Evolutionary conservation across 2,329 filamentous ascomycete genomes (phyloP), one percentile per base, ranked within the genome.

Genomic region (Pseudopithomyces chartarum): DNA sequence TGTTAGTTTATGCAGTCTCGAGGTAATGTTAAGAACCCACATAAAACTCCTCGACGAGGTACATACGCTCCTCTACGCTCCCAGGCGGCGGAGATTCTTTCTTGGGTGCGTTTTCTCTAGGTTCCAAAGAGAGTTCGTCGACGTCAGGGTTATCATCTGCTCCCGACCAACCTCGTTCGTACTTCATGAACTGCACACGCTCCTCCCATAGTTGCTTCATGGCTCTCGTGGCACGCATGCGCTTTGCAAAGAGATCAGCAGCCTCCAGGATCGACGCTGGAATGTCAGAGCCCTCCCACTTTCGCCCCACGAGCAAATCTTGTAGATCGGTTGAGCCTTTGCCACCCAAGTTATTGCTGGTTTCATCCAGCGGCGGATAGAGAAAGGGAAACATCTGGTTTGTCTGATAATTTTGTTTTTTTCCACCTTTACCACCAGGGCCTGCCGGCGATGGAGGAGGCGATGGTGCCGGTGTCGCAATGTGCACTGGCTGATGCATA

Each of bases 321-420:
- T 97, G 91, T 43, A 93, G 77, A 40, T 90, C 90, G 6, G 92
- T 90, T 19, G 84, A 85, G 12, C 93, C 93, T 72, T 96, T 97
- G 1, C 94, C 94, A 49, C 95, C 94, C 36, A 94, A 88, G 65
- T 89, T 90, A 71, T 96, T 97, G 76, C 92, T 97, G 22, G 87
- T 89, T 59, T 88, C 89, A 75, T 97, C 94, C 17, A 97, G 80
- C 1, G 95, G 95, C 1, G 95, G 95, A 66, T 99, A 99, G 79
- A 99, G 87, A 71, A 99, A 98, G 0, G 95, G 95, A 63, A 99
- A 98, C 71, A 97, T 95, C 68, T 99, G 95, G 70, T 99, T 99
- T 0, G 95, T 99, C 75, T 99, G 95, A 69, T 99, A 99, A 66
- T 98, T 99, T 70, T 99, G 95, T 73, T 99, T 99, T 81, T 99